Base-by-base conservation (phyloP, 169 alveolate species). In the Eimeria necatrix region DNA sequence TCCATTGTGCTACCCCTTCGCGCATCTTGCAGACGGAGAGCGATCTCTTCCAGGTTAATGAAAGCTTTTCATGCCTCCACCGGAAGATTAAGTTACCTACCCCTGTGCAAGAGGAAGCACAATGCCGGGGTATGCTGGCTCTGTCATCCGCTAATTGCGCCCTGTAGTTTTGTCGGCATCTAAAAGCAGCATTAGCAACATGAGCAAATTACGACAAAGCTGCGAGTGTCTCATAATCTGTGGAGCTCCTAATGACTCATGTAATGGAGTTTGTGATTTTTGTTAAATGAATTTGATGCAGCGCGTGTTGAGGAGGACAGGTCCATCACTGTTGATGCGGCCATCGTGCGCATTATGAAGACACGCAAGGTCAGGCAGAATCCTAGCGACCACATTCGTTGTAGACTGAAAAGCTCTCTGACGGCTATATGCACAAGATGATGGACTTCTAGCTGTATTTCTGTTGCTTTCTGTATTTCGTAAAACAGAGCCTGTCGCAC, bases 311-410 rank as follows among this genome's bases (percentile, higher is more conserved):
- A 97, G 91, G 98, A 97, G 70, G 99, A 98, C 85, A 97, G 99
- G 61, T 96, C 98, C 51, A 96, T 96, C n/a, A 98, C 99, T 53
- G 97, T 98, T 64, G 99, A 98, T 91, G 99, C 99, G 22, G 98
- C 98, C 9, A 97, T 98, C 51, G 99, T 98, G 61, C 97, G 98
- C 71, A 97, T 98, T 32, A 98, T 98, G 99, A 98, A 98, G 95
- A 95, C 97, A 68, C 96, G 99, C 92, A 94, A 94, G 95, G 96
- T 89, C 10, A 73, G 94, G 32, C 41, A 32, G 41, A 32, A 32
- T 32, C 41, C 41, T 32, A 32, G 0, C 41, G 41, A 32, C 41
- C 41, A 32, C 41, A 32, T 32, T 32, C 2, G 41, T 32, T 32
- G 41, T 32, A 32, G 41, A 0, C 41, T 32, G 41, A 32, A 32